Base-by-base conservation (phyloP, 768 basidiomycete species). In the Russula abietina region DNA sequence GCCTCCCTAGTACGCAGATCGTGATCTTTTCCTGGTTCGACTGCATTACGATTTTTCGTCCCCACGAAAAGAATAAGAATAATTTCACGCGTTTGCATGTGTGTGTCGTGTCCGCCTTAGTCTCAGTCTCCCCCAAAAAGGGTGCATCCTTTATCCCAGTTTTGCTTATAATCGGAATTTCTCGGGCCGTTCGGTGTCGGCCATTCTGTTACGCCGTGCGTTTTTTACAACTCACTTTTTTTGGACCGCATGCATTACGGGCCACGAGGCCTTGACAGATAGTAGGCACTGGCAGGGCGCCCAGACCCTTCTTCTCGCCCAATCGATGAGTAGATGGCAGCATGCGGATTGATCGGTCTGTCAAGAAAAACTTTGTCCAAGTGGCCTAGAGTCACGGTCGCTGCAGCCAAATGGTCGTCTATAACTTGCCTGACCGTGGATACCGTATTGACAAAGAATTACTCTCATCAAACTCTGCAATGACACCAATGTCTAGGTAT, bases 81-180 rank as follows among this genome's bases (percentile, higher is more conserved):
- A n/a, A n/a, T n/a, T n/a, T n/a, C n/a, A n/a, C n/a, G n/a, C n/a
- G n/a, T n/a, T n/a, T n/a, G n/a, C n/a, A n/a, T n/a, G n/a, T n/a
- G n/a, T n/a, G 3, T 6, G 30, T n/a, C 45, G 50, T 26, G 32
- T 38, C 55, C 55, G 17, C 30, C 28, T n/a, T 12, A 17, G 39
- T 32, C 49, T 43, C n/a, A n/a, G n/a, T n/a, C 22, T 30, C 33
- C 38, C 14, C 36, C 51, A 3, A 36, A 41, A 51, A n/a, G 45
- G n/a, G 61, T 45, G 39, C 55, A 45, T 24, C 41, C 55, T 51
- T 57, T 51, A 41, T 62, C 38, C 61, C 30, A 17, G 26, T 32
- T 36, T 26, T 19, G 30, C 39, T 49, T 30, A n/a, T 16, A n/a
- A n/a, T 62, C 49, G 55, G 49, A 45, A n/a, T 32, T 36, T 24